Percentiles rank a stretch among this genome's conserved stretches.
Conservation (phyloP, 2,329 filamentous ascomycete species). For the Cephalotrichum gorgonifer region DNA sequence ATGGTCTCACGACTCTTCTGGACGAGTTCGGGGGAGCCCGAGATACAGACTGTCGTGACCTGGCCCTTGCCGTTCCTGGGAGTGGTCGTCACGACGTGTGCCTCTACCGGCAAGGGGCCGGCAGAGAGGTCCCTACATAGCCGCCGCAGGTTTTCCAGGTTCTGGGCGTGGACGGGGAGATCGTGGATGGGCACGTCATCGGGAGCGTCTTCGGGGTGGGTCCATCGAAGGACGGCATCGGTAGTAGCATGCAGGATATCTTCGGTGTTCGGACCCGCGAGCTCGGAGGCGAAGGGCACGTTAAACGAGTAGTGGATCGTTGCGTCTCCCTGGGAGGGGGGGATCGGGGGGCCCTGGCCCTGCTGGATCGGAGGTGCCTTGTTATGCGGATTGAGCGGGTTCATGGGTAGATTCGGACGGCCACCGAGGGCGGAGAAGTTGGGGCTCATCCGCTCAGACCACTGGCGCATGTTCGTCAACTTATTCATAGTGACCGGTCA, state of each 20-base stretch:
- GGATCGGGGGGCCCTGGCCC: conserved; percentile 42
- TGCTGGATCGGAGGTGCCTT: conserved; percentile 42
- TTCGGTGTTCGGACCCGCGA: conserved; percentile 85
- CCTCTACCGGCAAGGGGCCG: conserved; percentile 61
- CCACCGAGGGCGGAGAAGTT: conserved; percentile 53
- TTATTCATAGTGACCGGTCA: conserved; percentile 50
- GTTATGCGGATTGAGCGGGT: conserved; percentile 44
- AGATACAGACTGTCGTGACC: conserved; percentile 83
- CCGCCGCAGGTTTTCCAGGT: conserved; percentile 67
- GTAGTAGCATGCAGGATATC: conserved; percentile 89
- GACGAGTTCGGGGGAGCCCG: conserved; percentile 76
- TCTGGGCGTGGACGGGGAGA: conserved; percentile 82
- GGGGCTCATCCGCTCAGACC: conserved; percentile 59
- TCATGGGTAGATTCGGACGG: conserved; percentile 40
- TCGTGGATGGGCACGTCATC: conserved; percentile 80
- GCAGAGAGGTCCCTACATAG: conserved; percentile 76
- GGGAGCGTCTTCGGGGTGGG: conserved; percentile 76
- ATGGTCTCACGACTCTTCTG: conserved; percentile 85
- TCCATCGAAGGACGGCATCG: conserved; percentile 84
- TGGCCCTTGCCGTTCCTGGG: conserved; percentile 60
- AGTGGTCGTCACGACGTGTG: conserved; percentile 72
- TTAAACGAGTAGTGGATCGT: conserved; percentile 94
- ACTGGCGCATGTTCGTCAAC: conserved; percentile 62
- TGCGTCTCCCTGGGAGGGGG: conserved; percentile 62
- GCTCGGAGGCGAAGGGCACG: conserved; percentile 86